Evolutionary conservation across 805 yeast species (phyloP), one percentile per base, ranked within the genome.

Genomic region (Starmerella davenportii): DNA sequence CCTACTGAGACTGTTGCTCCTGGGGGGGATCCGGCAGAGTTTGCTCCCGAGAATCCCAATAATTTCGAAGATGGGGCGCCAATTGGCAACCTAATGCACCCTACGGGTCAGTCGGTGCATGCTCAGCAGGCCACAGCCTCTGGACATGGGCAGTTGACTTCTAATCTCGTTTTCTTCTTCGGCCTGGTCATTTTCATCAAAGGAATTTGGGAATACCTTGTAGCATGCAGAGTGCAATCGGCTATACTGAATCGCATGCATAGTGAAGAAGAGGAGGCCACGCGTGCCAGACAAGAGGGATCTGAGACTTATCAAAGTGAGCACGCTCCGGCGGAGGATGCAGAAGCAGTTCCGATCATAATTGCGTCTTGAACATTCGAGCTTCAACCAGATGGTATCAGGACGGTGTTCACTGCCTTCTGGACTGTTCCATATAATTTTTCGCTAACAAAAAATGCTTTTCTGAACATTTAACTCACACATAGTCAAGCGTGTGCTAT

Each of bases 201-300:
- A 51, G 73, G 93, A 11, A 44, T 79, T n/a, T 58, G 66, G 34
- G 90, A 79, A 53, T 87, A 76, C 55, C 65, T 66, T 46, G 65
- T 73, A 45, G 90, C 87, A n/a, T 74, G 77, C 53, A 70, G 69
- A 51, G 74, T 75, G 72, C 95, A 85, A 54, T 61, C 59, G 41
- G 67, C 63, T 18, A 76, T 80, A 21, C 55, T 72, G 24, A 21
- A 29, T 11, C 43, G 44, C 18, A 32, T 31, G 28, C 41, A 41
- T 13, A 31, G 27, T 18, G 37, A 37, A 24, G 38, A 34, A 8
- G 37, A 36, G 24, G 33, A 38, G 14, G 29, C 40, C 16, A 29
- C 38, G 13, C 35, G 30, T 11, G 42, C 44, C 14, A 39, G 38
- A 30, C 37, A 35, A 15, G 36, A 35, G 15, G 38, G 38, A 33